Evolutionary conservation across 331 rosid species (phyloP).

Genomic region (Quercus lobata): DNA sequence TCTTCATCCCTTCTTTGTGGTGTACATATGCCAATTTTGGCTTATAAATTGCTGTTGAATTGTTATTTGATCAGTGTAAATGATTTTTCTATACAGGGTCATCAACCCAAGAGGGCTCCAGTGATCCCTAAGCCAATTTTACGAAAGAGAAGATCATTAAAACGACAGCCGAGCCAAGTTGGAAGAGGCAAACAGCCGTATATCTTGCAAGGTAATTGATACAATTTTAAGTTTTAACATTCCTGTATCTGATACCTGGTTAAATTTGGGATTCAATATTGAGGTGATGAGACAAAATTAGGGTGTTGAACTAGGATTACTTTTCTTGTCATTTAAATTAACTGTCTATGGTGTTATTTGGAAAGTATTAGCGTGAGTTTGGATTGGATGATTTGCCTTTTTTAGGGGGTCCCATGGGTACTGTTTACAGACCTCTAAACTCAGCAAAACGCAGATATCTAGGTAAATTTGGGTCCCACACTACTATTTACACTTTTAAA

Average conservation of each 20-base stretch:
- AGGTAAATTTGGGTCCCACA: no score
- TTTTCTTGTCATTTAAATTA: background rate
- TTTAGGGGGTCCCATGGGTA: no score
- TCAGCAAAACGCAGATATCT: no score
- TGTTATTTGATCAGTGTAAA: slow-evolving; percentile 16
- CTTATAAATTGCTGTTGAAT: background rate
- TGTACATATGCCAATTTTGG: background rate
- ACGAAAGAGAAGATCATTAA: slow-evolving; percentile 72
- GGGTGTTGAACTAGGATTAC: background rate
- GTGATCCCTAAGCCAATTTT: slow-evolving; percentile 54
- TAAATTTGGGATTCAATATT: background rate
- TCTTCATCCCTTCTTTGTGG: background rate
- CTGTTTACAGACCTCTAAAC: no score
- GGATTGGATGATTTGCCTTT: no score
- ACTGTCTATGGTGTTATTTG: background rate
- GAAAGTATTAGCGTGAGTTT: background rate
- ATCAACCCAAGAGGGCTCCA: slow-evolving; percentile 59
- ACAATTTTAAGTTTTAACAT: background rate
- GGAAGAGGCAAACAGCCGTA: slow-evolving; percentile 62
- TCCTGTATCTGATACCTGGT: background rate
- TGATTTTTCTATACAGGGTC: slow-evolving; percentile 35
- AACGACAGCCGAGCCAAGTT: slow-evolving; percentile 71
- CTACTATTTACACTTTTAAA: no score
- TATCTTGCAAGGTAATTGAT: slow-evolving; percentile 58
- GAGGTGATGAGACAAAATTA: background rate